phyloP scores from a whole-genome alignment of 495 filamentous ascomycete species.

The Penicillium nucicola region DNA sequence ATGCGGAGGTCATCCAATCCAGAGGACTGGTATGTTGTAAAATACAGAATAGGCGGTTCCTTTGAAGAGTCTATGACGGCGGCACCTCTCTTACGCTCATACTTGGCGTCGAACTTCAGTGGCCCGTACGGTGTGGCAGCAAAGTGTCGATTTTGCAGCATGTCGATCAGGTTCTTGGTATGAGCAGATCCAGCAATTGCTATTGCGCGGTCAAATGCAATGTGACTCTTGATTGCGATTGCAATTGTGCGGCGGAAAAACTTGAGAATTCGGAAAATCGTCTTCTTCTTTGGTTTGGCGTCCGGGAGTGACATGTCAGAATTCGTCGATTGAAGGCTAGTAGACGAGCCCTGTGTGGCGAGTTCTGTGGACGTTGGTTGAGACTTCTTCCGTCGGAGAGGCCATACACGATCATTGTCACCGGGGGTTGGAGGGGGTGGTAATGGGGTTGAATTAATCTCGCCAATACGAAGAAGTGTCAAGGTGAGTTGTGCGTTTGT shows the following conservation, averaged over 20 bases:
- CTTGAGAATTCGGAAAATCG: constrained; percentile 53
- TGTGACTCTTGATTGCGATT: constrained; percentile 62
- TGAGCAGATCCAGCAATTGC: constrained; percentile 63
- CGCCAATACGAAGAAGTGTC: constrained; percentile 81
- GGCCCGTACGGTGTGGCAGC: constrained; percentile 55
- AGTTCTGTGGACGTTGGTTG: constrained; percentile 18
- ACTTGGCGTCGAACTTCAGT: constrained; percentile 70
- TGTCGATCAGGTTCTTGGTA: constrained; percentile 69
- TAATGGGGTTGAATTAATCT: constrained; percentile 76
- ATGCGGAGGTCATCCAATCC: constrained; percentile 31
- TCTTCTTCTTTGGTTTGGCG: constrained; percentile 38
- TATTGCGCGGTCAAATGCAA: constrained; percentile 65
- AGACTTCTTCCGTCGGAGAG: constrained; percentile 32
- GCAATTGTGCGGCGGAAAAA: constrained; percentile 71
- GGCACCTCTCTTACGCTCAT: constrained; percentile 67
- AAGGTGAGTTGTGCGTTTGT: constrained; percentile 86
- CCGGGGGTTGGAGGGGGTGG: constrained; percentile 67
- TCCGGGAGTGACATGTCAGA: constrained; percentile 2
- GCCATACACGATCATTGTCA: constrained; percentile 19
- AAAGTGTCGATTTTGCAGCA: constrained; percentile 50
- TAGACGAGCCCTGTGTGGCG: constrained; percentile 19
- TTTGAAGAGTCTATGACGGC: constrained; percentile 63
- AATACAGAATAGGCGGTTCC: constrained; percentile 40
- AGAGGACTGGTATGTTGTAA: constrained; percentile 45
- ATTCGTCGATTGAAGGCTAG: neutral